These are phyloP conservation scores for Aspergillus transmontanensis DNA, from an alignment of 2,329 filamentous ascomycete genomes.

Conservation along the genomic window DNA sequence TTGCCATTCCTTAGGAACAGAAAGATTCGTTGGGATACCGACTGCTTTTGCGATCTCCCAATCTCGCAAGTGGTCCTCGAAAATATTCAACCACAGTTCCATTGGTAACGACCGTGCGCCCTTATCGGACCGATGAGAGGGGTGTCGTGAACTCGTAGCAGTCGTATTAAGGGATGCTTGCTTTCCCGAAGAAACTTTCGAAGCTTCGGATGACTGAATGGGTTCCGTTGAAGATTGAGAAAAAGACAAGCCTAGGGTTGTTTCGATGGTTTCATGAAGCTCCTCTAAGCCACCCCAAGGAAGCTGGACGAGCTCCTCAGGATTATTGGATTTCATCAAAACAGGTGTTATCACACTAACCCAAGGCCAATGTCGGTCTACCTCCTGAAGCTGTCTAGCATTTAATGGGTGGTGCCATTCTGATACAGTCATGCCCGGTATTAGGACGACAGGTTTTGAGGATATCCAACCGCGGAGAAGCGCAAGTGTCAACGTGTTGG, in stretches of 20 bases:
- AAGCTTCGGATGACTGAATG: conserved; percentile 8
- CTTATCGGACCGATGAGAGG: conserved; percentile 24
- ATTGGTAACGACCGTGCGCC: conserved; percentile 62
- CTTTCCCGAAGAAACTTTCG: conserved; percentile 30
- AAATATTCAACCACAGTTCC: conserved; percentile 86
- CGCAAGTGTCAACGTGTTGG: conserved; percentile 78
- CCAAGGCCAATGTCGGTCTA: conserved; percentile 84
- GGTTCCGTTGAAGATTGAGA: conserved; percentile 14
- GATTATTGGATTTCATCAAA: conserved; percentile 74
- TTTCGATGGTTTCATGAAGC: conserved; percentile 36
- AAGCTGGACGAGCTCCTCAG: conserved; percentile 51
- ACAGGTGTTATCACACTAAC: conserved; percentile 79
- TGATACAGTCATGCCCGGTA: conserved; percentile 84
- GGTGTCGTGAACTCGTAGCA: conserved; percentile 25
- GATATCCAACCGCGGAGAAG: conserved; percentile 84
- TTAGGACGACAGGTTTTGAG: conserved; percentile 79
- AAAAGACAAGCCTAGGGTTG: conserved; percentile 18
- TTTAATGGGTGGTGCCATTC: conserved; percentile 93
- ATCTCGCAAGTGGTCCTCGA: conserved; percentile 75
- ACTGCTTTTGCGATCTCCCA: conserved; percentile 88
- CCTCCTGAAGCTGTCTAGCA: conserved; percentile 81
- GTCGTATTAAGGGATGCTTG: conserved; percentile 50
- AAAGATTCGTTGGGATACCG: conserved; percentile 76
- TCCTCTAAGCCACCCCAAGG: conserved; percentile 53
- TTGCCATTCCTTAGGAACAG: conserved; percentile 73